phyloP scores from a whole-genome alignment of 2,329 filamentous ascomycete species.

The Trichocomaceae sp. region DNA sequence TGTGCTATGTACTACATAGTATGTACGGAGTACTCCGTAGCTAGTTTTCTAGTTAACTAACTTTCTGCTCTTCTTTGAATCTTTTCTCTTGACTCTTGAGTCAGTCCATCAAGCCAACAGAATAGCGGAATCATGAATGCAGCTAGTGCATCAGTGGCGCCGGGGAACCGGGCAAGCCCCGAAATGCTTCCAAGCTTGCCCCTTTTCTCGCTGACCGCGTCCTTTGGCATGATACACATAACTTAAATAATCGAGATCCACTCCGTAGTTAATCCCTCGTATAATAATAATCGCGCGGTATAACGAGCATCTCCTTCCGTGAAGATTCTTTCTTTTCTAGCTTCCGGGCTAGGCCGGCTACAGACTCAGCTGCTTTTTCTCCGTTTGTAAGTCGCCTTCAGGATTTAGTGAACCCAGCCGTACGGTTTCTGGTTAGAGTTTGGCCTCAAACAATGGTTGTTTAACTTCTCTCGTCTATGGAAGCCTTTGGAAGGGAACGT shows the following conservation, averaged over 20 bases:
- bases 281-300: no score
- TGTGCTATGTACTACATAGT: no score
- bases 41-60: neutral
- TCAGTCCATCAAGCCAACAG: neutral
- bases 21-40: neutral
- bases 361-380: no score
- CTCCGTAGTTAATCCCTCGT: no score
- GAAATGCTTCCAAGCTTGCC: neutral
- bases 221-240: no score
- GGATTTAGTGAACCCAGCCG: no score
- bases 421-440: no score
- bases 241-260: no score
- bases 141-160: conserved; percentile 1
- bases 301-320: neutral
- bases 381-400: no score
- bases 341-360: neutral
- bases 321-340: neutral
- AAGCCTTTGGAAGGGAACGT: no score
- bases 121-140: neutral
- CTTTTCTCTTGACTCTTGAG: neutral
- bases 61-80: neutral
- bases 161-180: conserved; percentile 8
- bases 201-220: neutral
- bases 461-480: no score
- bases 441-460: no score